phyloP scores from a whole-genome alignment of 768 basidiomycete species.

The Phylloporus rhodoxanthus region DNA sequence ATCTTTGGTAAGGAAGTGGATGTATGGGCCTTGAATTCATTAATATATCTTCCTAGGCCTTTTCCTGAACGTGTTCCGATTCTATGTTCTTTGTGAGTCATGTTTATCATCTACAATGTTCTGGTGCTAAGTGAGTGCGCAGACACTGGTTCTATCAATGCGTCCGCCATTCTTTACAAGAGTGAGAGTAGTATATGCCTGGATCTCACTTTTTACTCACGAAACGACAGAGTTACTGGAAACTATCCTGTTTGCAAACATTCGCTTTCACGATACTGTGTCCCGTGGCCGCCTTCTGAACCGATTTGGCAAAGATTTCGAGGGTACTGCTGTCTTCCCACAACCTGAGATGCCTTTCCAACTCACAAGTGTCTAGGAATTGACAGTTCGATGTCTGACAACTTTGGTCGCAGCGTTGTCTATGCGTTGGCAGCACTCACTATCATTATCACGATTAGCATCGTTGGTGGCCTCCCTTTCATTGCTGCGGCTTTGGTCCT shows the following conservation, averaged over 20 bases:
- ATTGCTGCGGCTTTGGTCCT: constrained; percentile 52
- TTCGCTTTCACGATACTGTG: constrained; percentile 91
- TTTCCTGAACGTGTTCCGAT: constrained; percentile 55
- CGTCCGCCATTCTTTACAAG: constrained; percentile 72
- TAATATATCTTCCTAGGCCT: constrained; percentile 36
- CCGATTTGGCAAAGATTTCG: constrained; percentile 87
- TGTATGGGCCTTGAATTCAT: not conserved
- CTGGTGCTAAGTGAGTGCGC: constrained; percentile 6
- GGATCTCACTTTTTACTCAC: constrained; percentile 11
- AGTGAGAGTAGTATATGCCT: constrained; percentile 30
- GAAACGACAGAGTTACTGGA: constrained; percentile 51
- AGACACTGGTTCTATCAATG: constrained; percentile 77
- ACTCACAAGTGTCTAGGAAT: constrained; percentile 45
- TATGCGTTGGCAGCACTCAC: constrained; percentile 65
- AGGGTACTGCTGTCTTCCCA: constrained; percentile 36
- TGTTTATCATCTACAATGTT: not conserved
- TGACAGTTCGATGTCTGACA: constrained; percentile 77
- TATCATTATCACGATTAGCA: constrained; percentile 67
- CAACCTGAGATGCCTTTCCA: not conserved
- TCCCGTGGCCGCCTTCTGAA: constrained; percentile 80
- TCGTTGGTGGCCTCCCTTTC: constrained; percentile 77
- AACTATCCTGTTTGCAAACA: constrained; percentile 76
- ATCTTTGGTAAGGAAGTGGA: constrained; percentile 27
- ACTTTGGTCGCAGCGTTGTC: constrained; percentile 74
- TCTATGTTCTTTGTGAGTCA: constrained; percentile 64